These are phyloP conservation scores for Microbotryomycetes sp. DNA, from an alignment of 1,284 basidiomycete genomes.

Conservation along the genomic window DNA sequence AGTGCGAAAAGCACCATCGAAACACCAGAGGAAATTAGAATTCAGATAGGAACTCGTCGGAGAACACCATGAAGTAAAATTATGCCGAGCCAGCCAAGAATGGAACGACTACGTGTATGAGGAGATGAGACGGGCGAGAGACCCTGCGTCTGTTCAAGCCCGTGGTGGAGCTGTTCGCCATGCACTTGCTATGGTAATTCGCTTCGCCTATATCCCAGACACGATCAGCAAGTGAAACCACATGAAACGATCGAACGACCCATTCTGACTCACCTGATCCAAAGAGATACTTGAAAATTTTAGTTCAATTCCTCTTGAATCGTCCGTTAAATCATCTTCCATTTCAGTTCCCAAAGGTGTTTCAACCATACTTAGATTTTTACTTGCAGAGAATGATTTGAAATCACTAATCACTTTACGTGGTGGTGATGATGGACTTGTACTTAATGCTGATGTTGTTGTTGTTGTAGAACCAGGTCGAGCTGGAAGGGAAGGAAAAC, in stretches of 20 bases:
- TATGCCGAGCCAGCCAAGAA: no score
- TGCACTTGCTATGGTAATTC: constrained; percentile 37
- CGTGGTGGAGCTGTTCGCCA: constrained; percentile 36
- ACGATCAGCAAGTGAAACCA: no score
- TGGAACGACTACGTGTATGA: no score
- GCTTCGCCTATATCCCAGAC: constrained; percentile 39
- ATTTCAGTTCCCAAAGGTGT: constrained; percentile 25
- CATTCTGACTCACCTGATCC: constrained; percentile 21
- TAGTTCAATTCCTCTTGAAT: constrained; percentile 16
- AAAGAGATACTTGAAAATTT: constrained; percentile 24
- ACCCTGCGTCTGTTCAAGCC: constrained; percentile 19
- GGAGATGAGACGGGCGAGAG: no score
- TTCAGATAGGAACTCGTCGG: no score
- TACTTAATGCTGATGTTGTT: constrained; percentile 43
- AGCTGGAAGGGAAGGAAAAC: constrained; percentile 42
- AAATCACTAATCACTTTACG: constrained; percentile 83
- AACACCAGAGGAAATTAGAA: neutral
- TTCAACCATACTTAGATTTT: constrained; percentile 44
- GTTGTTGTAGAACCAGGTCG: constrained; percentile 40
- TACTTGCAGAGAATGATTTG: constrained; percentile 75
- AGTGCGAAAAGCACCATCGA: neutral
- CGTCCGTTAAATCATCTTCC: constrained; percentile 11
- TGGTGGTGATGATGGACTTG: constrained; percentile 53
- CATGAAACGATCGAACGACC: neutral
- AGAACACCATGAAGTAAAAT: no score